Evolutionary conservation across 2,329 filamentous ascomycete species (phyloP).

Genomic region (Biscogniauxia sp.): DNA sequence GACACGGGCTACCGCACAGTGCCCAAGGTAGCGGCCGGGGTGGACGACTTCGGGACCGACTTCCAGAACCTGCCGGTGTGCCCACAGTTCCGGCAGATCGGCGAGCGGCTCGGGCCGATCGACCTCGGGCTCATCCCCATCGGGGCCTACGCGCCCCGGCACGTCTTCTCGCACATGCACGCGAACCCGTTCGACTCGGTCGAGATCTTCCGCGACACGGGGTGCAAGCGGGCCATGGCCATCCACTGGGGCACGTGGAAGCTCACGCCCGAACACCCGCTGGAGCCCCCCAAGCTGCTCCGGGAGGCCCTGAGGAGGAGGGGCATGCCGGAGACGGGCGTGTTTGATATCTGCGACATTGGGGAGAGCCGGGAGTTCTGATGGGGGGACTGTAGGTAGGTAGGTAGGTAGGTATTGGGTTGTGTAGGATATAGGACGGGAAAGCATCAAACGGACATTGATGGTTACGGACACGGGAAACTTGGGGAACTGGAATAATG

Average conservation of each 20-base stretch:
- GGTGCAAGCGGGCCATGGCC: slow-evolving; percentile 72
- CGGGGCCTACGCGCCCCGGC: slow-evolving; percentile 76
- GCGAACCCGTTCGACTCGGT: slow-evolving; percentile 84
- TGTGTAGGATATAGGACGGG: too few species aligned
- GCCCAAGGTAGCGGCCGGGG: slow-evolving; percentile 55
- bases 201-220: slow-evolving; percentile 83
- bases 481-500: neutral
- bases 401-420: too few species aligned
- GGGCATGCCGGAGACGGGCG: slow-evolving; percentile 65
- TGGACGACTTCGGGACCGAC: slow-evolving; percentile 70
- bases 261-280: slow-evolving; percentile 77
- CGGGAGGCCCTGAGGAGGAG: slow-evolving; percentile 68
- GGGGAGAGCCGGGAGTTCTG: slow-evolving; percentile 78
- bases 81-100: slow-evolving; percentile 84
- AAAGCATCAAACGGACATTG: too few species aligned
- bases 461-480: too few species aligned
- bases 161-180: slow-evolving; percentile 77
- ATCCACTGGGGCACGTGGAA: slow-evolving; percentile 96
- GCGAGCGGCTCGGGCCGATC: slow-evolving; percentile 76
- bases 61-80: slow-evolving; percentile 68
- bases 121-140: slow-evolving; percentile 92
- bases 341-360: slow-evolving; percentile 82
- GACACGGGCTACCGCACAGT: slow-evolving; percentile 90
- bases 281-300: slow-evolving; percentile 75
- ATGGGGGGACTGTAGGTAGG: slow-evolving; percentile 21